Evolutionary conservation across 1,284 basidiomycete species (phyloP).

Genomic region (Irpex rosettiformis): DNA sequence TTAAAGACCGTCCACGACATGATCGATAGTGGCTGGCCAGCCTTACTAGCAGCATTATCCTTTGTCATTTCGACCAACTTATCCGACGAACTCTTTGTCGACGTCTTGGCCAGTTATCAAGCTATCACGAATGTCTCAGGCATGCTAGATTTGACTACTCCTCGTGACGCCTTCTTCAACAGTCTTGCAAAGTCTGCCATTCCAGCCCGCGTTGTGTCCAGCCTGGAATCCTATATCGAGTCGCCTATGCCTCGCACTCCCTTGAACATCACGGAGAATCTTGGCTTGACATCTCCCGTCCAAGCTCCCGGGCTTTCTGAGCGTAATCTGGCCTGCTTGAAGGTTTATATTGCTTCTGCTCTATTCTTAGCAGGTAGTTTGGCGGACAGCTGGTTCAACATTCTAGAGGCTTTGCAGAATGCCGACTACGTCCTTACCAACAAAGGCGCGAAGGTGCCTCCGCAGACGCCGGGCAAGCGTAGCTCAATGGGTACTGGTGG

Average conservation of each 20-base stretch:
- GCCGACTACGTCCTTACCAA: conserved; percentile 85
- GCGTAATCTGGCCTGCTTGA: conserved; percentile 88
- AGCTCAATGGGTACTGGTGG: conserved; percentile 35
- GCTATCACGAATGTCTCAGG: conserved; percentile 87
- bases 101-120: conserved; percentile 78
- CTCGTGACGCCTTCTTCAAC: conserved; percentile 91
- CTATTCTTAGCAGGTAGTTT: conserved; percentile 83
- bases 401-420: conserved; percentile 89
- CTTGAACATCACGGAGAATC: conserved; percentile 64
- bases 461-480: conserved; percentile 29
- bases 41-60: conserved; percentile 83
- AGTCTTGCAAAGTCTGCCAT: conserved; percentile 87
- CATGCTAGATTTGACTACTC: conserved; percentile 80
- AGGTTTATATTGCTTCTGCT: conserved; percentile 76
- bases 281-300: conserved; percentile 52
- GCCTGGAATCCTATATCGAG: conserved; percentile 72
- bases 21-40: conserved; percentile 86
- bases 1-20: conserved; percentile 69
- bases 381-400: conserved; percentile 86
- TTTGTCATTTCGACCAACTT: conserved; percentile 89
- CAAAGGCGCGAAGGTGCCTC: conserved; percentile 37
- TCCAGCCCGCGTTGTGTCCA: conserved; percentile 82
- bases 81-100: conserved; percentile 84
- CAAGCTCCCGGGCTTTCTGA: conserved; percentile 78
- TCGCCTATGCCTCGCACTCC: conserved; percentile 59